A percentile compares a stretch with the other conserved stretches of the same genome.
Evolutionary conservation across 2,329 filamentous ascomycete species (phyloP).

Genomic region (Aureobasidium musti): DNA sequence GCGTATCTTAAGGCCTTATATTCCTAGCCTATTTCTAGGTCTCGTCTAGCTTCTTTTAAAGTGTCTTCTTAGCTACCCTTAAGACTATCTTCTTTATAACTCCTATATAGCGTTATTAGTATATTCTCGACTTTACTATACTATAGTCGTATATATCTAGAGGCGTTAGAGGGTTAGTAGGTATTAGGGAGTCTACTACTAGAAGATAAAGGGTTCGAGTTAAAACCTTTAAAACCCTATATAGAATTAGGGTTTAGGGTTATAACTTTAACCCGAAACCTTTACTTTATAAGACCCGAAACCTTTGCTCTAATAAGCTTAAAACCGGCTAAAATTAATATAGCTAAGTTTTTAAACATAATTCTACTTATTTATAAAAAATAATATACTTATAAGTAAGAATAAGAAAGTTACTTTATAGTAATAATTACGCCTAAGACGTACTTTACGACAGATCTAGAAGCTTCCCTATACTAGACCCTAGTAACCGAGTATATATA

Average conservation of each 20-base stretch:
- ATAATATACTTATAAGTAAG: neutral
- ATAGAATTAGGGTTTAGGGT: constrained; percentile 5
- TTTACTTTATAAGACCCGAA: neutral
- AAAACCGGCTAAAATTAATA: neutral
- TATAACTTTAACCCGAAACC: neutral
- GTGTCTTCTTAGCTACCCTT: too few relatives aligned
- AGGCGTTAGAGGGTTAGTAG: too few relatives aligned
- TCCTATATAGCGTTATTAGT: too few relatives aligned
- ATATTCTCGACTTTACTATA: too few relatives aligned
- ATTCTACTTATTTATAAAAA: neutral
- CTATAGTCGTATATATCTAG: too few relatives aligned
- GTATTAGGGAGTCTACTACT: neutral
- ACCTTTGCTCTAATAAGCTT: neutral
- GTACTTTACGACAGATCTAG: neutral
- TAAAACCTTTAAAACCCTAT: neutral
- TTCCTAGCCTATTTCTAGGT: too few relatives aligned
- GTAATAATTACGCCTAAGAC: neutral
- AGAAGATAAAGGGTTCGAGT: constrained; percentile 4
- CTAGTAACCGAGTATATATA: neutral
- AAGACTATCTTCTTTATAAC: too few relatives aligned
- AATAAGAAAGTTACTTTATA: neutral
- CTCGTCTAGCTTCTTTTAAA: too few relatives aligned
- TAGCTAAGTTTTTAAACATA: neutral
- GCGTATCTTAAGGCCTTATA: too few relatives aligned
- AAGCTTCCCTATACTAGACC: neutral